Evolutionary conservation across 164 flowering plant species (phyloP).

Genomic region (Sedum album): DNA sequence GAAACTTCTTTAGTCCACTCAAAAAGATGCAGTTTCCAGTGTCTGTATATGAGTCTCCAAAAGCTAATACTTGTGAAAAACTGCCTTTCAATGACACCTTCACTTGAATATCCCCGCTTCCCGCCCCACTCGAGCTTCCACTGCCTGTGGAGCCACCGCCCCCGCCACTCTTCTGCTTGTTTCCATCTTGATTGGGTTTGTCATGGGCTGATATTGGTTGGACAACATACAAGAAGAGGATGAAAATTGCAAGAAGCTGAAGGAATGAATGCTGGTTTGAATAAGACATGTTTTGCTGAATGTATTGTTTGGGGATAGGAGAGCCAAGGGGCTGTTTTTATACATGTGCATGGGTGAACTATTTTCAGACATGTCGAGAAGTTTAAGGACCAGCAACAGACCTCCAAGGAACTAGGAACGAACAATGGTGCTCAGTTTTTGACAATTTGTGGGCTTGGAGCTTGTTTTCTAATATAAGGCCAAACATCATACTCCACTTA

Average conservation of each 20-base stretch:
- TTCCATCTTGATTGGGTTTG: background rate
- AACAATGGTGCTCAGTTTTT: background rate
- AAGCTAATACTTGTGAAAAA: conserved; percentile 55
- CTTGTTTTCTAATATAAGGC: background rate
- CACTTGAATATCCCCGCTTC: background rate
- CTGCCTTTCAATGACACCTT: conserved; percentile 1
- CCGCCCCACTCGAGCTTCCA: background rate
- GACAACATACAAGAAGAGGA: conserved; percentile 9
- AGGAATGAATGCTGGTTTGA: background rate
- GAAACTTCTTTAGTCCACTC: conserved; percentile 11
- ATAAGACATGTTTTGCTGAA: background rate
- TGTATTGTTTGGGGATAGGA: background rate
- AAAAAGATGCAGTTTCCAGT: conserved; percentile 40
- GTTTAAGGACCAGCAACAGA: background rate
- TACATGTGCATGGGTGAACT: background rate
- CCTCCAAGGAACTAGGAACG: background rate
- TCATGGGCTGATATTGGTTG: conserved; percentile 12
- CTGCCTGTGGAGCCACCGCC: background rate
- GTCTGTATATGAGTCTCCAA: conserved; percentile 72
- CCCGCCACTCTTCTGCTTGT: background rate
- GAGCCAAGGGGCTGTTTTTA: background rate
- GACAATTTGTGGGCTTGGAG: background rate
- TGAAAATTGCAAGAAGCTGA: conserved; percentile 6
- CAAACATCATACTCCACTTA: too few species aligned
- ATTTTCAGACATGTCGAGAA: background rate